Evolutionary conservation across 2,329 filamentous ascomycete genomes (phyloP).

Genomic region (Metarhizium rileyi): DNA sequence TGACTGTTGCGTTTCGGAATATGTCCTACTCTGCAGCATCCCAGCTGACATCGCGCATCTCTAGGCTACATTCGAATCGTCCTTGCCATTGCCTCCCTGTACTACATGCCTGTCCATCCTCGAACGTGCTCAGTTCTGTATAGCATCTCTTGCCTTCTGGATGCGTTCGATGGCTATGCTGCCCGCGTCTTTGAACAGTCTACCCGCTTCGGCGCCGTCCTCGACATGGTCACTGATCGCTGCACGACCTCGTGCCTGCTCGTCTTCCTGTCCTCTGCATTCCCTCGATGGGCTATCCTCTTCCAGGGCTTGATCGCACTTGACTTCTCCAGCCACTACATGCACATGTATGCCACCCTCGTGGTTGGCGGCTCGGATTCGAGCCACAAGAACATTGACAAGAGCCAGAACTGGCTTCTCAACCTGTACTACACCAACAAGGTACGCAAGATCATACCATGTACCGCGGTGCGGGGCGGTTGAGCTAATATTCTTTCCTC

Average conservation of each 20-base stretch:
- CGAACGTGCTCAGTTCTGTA: conserved; percentile 88
- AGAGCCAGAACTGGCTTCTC: conserved; percentile 76
- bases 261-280: conserved; percentile 89
- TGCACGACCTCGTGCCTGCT: conserved; percentile 93
- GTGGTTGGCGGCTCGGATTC: conserved; percentile 72
- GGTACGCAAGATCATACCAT: conserved; percentile 41
- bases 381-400: conserved; percentile 91
- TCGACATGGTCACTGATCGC: conserved; percentile 98
- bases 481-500: background rate
- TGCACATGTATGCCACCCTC: conserved; percentile 97
- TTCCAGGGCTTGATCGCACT: conserved; percentile 91
- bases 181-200: conserved; percentile 74
- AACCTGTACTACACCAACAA: conserved; percentile 97
- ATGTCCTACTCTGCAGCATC: no score
- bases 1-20: no score
- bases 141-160: conserved; percentile 86
- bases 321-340: conserved; percentile 93
- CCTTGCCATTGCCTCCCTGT: conserved; percentile 80
- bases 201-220: conserved; percentile 88
- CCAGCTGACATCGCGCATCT: background rate
- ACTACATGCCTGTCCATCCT: conserved; percentile 99
- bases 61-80: conserved; percentile 69
- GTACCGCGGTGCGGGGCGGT: background rate
- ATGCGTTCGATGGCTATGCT: conserved; percentile 91
- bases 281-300: conserved; percentile 84